These are phyloP conservation scores for Cicer pinnatifidum DNA, from an alignment of 306 rosid species.

Conservation along the genomic window DNA sequence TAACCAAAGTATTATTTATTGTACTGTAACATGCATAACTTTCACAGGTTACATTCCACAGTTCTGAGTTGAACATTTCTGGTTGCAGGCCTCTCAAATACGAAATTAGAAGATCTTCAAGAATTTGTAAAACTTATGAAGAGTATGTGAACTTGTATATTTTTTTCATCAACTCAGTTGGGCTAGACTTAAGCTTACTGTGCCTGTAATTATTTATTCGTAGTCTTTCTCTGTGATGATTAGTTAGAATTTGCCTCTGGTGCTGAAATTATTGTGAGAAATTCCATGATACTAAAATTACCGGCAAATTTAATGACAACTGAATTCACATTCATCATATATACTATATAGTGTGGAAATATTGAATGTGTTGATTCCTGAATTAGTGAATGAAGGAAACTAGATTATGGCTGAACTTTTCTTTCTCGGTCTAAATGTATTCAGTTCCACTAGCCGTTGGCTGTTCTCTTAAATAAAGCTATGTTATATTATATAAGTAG, in stretches of 20 bases:
- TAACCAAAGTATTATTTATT: constrained; percentile 42
- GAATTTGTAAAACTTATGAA: constrained; percentile 50
- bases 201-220: neutral
- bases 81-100: constrained; percentile 64
- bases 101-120: constrained; percentile 55
- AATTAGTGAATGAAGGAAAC: neutral
- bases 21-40: constrained; percentile 31
- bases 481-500: no score
- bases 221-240: constrained; percentile 8
- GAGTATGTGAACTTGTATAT: constrained; percentile 46
- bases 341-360: neutral
- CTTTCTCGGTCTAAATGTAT: neutral
- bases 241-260: constrained; percentile 29
- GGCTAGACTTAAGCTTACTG: constrained; percentile 7
- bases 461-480: no score
- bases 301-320: constrained; percentile 2
- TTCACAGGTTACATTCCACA: constrained; percentile 8
- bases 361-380: constrained; percentile 10
- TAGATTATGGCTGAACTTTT: constrained; percentile 12
- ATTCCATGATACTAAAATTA: constrained; percentile 5
- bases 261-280: constrained; percentile 22
- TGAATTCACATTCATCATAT: constrained; percentile 3
- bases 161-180: constrained; percentile 26
- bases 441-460: neutral
- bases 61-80: constrained; percentile 26